A percentile compares a stretch with the other conserved stretches of the same genome.
Conservation (phyloP, 768 basidiomycete species). For the Astraeus odoratus region DNA sequence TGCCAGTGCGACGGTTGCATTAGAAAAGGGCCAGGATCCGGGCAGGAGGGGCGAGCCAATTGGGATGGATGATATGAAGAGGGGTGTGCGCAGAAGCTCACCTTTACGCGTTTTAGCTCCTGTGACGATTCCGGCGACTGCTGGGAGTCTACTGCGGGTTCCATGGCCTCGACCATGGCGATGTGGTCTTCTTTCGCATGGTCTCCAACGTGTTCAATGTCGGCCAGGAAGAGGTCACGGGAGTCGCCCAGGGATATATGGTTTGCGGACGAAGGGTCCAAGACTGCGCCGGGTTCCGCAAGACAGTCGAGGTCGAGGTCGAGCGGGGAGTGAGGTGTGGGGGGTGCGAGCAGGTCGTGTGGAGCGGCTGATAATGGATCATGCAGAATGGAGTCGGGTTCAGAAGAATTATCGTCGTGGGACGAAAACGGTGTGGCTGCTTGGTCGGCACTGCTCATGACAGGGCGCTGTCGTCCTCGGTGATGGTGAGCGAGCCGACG, state of each 20-base stretch:
- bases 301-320: constrained; percentile 23
- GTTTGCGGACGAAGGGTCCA: constrained; percentile 18
- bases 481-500: neutral
- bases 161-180: constrained; percentile 29
- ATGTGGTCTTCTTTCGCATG: constrained; percentile 27
- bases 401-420: constrained; percentile 21
- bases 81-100: constrained; percentile 31
- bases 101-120: constrained; percentile 84
- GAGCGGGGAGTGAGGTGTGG: constrained; percentile 27
- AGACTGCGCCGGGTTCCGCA: constrained; percentile 19
- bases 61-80: constrained; percentile 12
- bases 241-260: constrained; percentile 24
- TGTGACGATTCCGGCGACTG: constrained; percentile 59
- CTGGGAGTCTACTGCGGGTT: constrained; percentile 42
- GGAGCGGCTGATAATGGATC: constrained; percentile 27
- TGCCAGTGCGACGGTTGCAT: constrained; percentile 18
- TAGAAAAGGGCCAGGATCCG: constrained; percentile 16
- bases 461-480: constrained; percentile 14
- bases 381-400: constrained; percentile 27
- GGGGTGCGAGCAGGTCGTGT: constrained; percentile 21
- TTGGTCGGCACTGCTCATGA: constrained; percentile 40
- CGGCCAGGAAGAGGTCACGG: constrained; percentile 27
- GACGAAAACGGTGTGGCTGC: constrained; percentile 24
- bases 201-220: constrained; percentile 29
- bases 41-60: constrained; percentile 9